phyloP scores from a whole-genome alignment of 495 filamentous ascomycete species.

The Parmelia sp. region DNA sequence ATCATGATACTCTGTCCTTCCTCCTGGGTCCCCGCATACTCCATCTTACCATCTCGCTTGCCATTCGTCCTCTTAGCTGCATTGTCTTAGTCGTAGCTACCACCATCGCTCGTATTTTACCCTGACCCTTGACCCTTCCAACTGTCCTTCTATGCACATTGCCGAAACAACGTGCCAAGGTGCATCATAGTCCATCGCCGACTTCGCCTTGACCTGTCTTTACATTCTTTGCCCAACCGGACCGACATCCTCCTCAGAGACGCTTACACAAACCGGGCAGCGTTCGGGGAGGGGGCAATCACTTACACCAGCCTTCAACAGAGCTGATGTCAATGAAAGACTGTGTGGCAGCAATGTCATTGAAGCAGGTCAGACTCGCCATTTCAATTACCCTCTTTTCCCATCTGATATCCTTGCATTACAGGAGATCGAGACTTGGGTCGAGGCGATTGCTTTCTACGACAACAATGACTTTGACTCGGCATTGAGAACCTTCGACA shows the following conservation, averaged over 20 bases:
- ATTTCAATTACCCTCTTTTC: neutral
- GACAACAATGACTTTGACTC: slow-evolving; percentile 95
- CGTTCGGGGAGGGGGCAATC: no score
- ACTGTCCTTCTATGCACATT: neutral
- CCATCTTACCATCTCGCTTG: neutral
- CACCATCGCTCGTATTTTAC: neutral
- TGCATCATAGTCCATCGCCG: neutral
- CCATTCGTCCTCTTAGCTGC: slow-evolving; percentile 3
- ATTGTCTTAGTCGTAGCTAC: neutral
- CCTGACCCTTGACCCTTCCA: neutral
- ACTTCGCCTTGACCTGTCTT: neutral
- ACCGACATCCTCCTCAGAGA: neutral
- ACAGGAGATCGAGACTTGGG: slow-evolving; percentile 99
- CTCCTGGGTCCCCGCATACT: neutral
- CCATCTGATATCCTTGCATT: slow-evolving; percentile 8
- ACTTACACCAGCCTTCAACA: neutral
- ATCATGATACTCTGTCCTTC: neutral
- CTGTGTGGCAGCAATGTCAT: slow-evolving; percentile 47
- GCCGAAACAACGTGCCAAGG: neutral
- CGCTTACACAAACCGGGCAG: neutral
- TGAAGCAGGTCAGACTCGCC: slow-evolving; percentile 60
- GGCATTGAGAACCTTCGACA: slow-evolving; percentile 71
- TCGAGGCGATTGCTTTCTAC: slow-evolving; percentile 82
- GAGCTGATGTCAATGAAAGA: neutral
- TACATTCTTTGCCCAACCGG: neutral